Percentiles rank a stretch among this genome's conserved stretches.
These are phyloP conservation scores for Trichosporon faecale DNA, from an alignment of 1,284 basidiomycete species.

Conservation along the genomic window DNA sequence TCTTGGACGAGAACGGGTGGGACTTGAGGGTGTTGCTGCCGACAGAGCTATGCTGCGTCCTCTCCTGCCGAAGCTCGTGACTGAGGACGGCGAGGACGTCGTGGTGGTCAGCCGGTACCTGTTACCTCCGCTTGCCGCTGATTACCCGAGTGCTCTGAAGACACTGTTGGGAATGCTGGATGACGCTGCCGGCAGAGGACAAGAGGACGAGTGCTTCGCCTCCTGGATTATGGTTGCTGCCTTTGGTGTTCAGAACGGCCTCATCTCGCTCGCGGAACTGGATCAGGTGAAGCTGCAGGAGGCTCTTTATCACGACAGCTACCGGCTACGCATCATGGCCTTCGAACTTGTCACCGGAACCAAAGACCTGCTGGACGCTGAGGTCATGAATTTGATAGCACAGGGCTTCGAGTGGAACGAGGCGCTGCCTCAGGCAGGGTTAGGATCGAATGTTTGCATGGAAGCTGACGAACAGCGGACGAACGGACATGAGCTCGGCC, in stretches of 20 bases:
- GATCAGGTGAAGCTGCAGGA: constrained; percentile 27
- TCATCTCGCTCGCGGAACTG: constrained; percentile 28
- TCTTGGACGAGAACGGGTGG: constrained; percentile 16
- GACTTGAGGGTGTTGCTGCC: constrained; percentile 3
- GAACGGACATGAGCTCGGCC: constrained; percentile 42
- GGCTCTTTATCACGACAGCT: constrained; percentile 36
- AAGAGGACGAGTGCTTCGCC: constrained; percentile 24
- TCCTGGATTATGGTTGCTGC: constrained; percentile 44
- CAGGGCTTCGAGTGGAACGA: constrained; percentile 33
- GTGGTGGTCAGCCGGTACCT: constrained; percentile 35
- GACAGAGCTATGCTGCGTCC: constrained; percentile 26
- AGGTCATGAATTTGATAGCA: constrained; percentile 32
- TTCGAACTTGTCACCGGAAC: constrained; percentile 36
- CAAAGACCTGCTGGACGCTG: constrained; percentile 31
- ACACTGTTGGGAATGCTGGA: constrained; percentile 29
- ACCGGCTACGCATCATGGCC: constrained; percentile 35
- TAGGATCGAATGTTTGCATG: constrained; percentile 1
- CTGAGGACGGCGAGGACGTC: constrained; percentile 17
- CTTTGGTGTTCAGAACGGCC: constrained; percentile 33
- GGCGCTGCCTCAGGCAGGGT: constrained; percentile 36
- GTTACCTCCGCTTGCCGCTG: constrained; percentile 35
- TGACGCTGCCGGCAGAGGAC: neutral
- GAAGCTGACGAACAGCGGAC: constrained; percentile 22
- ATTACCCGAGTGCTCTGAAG: constrained; percentile 15
- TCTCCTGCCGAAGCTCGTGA: constrained; percentile 30